Conservation (phyloP, 2,329 filamentous ascomycete species). For the Cladosporium oxysporum region DNA sequence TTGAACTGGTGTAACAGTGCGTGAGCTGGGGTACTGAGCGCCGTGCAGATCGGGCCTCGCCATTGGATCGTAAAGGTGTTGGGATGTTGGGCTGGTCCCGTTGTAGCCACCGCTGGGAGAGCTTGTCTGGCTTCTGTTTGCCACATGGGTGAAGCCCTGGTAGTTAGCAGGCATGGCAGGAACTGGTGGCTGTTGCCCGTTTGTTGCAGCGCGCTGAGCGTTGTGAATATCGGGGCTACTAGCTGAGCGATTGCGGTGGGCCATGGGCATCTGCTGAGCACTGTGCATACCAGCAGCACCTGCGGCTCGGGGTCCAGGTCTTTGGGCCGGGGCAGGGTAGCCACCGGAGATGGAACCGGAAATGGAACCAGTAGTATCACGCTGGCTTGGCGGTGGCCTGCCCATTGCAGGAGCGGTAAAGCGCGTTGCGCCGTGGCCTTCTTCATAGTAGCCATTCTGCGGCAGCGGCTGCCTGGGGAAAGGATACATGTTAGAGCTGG, state of each 20-base stretch:
- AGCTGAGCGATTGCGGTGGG: conserved; percentile 75
- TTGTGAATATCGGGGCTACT: conserved; percentile 93
- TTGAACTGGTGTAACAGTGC: conserved; percentile 43
- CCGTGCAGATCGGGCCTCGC: conserved; percentile 20
- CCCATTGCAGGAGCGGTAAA: conserved; percentile 89
- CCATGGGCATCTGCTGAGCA: conserved; percentile 48
- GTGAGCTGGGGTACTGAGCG: conserved; percentile 34
- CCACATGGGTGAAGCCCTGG: conserved; percentile 33
- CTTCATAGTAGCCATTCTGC: conserved; percentile 63
- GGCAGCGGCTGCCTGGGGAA: conserved; percentile 76
- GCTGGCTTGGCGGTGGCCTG: conserved; percentile 74
- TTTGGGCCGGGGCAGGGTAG: conserved; percentile 55
- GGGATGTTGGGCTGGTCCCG: conserved; percentile 12
- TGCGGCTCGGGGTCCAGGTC: conserved; percentile 47
- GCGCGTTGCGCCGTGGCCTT: conserved; percentile 55
- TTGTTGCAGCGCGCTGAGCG: conserved; percentile 59
- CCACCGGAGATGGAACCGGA: conserved; percentile 59
- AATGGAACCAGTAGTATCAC: conserved; percentile 34
- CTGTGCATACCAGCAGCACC: conserved; percentile 51
- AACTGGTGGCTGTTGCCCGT: conserved; percentile 52
- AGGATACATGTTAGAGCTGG: conserved; percentile 69
- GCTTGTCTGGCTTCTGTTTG: conserved; percentile 75
- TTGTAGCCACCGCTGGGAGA: conserved; percentile 58
- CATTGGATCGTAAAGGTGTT: conserved; percentile 6
- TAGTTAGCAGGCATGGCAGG: conserved; percentile 36